Evolutionary conservation across 140 eudicot genomes (phyloP).

Genomic region (Cichorium intybus): DNA sequence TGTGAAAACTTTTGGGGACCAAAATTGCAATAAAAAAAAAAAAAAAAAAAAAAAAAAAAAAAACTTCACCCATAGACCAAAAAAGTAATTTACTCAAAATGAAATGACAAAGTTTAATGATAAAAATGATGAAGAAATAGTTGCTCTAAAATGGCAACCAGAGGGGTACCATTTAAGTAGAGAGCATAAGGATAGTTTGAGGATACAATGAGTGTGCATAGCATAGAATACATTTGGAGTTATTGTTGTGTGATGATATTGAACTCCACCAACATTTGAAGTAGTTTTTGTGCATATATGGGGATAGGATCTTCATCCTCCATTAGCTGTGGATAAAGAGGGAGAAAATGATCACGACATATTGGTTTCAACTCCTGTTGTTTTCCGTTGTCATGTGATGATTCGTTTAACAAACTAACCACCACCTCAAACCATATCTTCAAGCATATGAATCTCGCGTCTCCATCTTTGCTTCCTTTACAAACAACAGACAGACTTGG

Average conservation of each 20-base stretch:
- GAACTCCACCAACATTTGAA: slow-evolving; percentile 70
- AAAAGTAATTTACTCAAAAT: no score
- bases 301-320: slow-evolving; percentile 98
- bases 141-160: slow-evolving; percentile 8
- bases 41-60: no score
- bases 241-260: slow-evolving; percentile 20
- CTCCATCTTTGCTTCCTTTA: slow-evolving; percentile 92
- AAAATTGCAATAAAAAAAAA: no score
- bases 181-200: slow-evolving; percentile 1
- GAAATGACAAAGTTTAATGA: not conserved
- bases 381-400: slow-evolving; percentile 36
- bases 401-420: slow-evolving; percentile 54
- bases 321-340: slow-evolving; percentile 74
- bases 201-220: slow-evolving; percentile 2
- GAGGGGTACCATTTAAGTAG: slow-evolving; percentile 17
- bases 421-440: slow-evolving; percentile 86
- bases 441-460: slow-evolving; percentile 84
- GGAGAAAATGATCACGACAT: slow-evolving; percentile 56
- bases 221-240: slow-evolving; percentile 21
- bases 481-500: slow-evolving; percentile 75
- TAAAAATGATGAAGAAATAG: slow-evolving; percentile 4
- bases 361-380: slow-evolving; percentile 56
- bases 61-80: no score
- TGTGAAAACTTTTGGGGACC: no score
- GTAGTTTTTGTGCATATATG: slow-evolving; percentile 79